A percentile compares a stretch with the other conserved stretches of the same genome.
Conservation (phyloP, 1,139 yeast species). For the Zygosaccharomyces sapae region DNA sequence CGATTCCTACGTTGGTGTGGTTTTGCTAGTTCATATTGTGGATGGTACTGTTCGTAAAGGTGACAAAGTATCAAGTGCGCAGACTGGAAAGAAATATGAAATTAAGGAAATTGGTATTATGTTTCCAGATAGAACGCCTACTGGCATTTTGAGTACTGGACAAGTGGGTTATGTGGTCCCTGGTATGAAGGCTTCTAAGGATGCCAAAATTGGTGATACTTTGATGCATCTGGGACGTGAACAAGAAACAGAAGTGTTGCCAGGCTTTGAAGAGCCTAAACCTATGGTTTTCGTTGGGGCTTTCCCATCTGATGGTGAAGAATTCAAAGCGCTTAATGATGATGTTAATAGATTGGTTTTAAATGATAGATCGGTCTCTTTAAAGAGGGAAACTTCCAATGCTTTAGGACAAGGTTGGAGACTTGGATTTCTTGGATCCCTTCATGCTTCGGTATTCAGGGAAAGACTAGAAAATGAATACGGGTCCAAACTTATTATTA, state of each 20-base stretch:
- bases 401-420: conserved; percentile 99
- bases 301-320: conserved; percentile 92
- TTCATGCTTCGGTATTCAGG: conserved; percentile 92
- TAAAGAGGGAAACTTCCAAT: conserved; percentile 86
- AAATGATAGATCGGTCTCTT: conserved; percentile 85
- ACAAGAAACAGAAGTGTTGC: conserved; percentile 63
- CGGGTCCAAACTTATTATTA: conserved; percentile 85
- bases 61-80: conserved; percentile 71
- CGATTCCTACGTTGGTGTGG: conserved; percentile 88
- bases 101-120: conserved; percentile 91
- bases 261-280: conserved; percentile 94
- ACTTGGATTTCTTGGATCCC: conserved; percentile 86
- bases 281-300: conserved; percentile 99
- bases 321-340: conserved; percentile 84
- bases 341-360: conserved; percentile 81
- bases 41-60: conserved; percentile 79
- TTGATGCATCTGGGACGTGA: conserved; percentile 62
- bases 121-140: conserved; percentile 80
- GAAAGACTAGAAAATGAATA: conserved; percentile 90
- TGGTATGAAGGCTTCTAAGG: conserved; percentile 84
- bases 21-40: conserved; percentile 74
- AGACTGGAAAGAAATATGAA: conserved; percentile 71
- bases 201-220: conserved; percentile 91
- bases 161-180: conserved; percentile 93
- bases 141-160: conserved; percentile 68